Conservation (phyloP, 2,329 filamentous ascomycete species). For the Microcera coccophila region DNA sequence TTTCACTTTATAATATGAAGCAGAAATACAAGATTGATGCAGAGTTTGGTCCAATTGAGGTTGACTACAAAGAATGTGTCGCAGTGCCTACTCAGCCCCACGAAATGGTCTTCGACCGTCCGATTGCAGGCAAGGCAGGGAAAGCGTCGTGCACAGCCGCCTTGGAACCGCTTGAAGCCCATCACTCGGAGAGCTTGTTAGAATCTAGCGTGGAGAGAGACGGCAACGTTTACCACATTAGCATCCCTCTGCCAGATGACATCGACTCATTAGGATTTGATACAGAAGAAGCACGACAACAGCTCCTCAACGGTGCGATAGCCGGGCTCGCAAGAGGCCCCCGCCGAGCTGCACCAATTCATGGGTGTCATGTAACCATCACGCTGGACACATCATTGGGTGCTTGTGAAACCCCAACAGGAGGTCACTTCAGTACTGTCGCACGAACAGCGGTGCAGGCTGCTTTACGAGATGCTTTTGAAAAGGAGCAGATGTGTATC, state of each 20-base stretch:
- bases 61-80: slow-evolving; percentile 87
- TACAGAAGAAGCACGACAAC: slow-evolving; percentile 47
- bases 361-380: slow-evolving; percentile 68
- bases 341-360: slow-evolving; percentile 72
- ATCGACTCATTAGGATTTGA: slow-evolving; percentile 49
- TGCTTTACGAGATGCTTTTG: slow-evolving; percentile 61
- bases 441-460: slow-evolving; percentile 60
- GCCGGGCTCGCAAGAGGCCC: slow-evolving; percentile 85
- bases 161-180: slow-evolving; percentile 57
- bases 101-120: slow-evolving; percentile 67
- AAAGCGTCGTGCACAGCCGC: slow-evolving; percentile 70
- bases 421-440: slow-evolving; percentile 64
- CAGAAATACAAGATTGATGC: slow-evolving; percentile 85
- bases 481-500: slow-evolving; percentile 55
- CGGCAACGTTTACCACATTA: slow-evolving; percentile 65
- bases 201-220: slow-evolving; percentile 53
- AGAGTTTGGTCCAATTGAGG: slow-evolving; percentile 85
- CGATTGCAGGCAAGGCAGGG: slow-evolving; percentile 73
- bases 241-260: slow-evolving; percentile 46
- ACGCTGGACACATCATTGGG: slow-evolving; percentile 63
- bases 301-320: slow-evolving; percentile 73
- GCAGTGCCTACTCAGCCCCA: slow-evolving; percentile 53
- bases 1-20: slow-evolving; percentile 81
- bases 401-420: slow-evolving; percentile 53
- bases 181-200: slow-evolving; percentile 36